Percentiles rank a stretch among this genome's conserved stretches.
Evolutionary conservation across 2,329 filamentous ascomycete genomes (phyloP).

Genomic region (Colletotrichum filicis): DNA sequence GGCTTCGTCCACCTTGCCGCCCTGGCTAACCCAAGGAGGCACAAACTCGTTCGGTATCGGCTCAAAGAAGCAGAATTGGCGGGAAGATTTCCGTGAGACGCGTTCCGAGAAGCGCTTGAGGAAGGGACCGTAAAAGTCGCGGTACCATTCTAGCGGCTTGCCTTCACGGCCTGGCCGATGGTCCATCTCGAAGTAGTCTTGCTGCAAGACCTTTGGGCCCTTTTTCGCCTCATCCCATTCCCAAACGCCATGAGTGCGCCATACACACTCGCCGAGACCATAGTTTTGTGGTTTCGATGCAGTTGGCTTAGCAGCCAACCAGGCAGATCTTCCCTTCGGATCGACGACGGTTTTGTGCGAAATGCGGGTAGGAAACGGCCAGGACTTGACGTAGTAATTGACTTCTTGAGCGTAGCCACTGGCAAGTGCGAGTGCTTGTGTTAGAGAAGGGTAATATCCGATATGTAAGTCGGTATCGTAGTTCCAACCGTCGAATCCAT

Average conservation of each 20-base stretch:
- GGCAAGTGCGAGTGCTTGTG: constrained; percentile 52
- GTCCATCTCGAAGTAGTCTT: constrained; percentile 51
- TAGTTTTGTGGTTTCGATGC: constrained; percentile 35
- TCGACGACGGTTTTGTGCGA: constrained; percentile 49
- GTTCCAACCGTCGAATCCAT: constrained; percentile 51
- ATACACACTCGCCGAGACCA: constrained; percentile 50
- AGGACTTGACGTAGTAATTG: constrained; percentile 53
- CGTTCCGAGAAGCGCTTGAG: constrained; percentile 48
- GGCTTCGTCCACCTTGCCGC: not conserved
- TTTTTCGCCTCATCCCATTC: constrained; percentile 46
- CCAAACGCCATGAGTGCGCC: constrained; percentile 52
- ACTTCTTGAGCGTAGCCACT: constrained; percentile 51
- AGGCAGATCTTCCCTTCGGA: constrained; percentile 49
- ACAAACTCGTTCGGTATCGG: constrained; percentile 55
- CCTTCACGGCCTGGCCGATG: constrained; percentile 50
- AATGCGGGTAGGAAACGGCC: constrained; percentile 52
- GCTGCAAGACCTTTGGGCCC: constrained; percentile 40
- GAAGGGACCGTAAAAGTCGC: constrained; percentile 54
- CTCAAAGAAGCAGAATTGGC: constrained; percentile 50
- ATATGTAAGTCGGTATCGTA: constrained; percentile 56
- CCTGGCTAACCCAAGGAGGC: constrained; percentile 46
- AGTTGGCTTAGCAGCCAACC: constrained; percentile 38
- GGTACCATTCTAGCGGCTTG: constrained; percentile 51
- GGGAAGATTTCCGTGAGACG: constrained; percentile 43
- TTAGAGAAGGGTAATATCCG: constrained; percentile 50